Conservation (phyloP, 176 grass and related monocot species). For the Alopecurus myosuroides region DNA sequence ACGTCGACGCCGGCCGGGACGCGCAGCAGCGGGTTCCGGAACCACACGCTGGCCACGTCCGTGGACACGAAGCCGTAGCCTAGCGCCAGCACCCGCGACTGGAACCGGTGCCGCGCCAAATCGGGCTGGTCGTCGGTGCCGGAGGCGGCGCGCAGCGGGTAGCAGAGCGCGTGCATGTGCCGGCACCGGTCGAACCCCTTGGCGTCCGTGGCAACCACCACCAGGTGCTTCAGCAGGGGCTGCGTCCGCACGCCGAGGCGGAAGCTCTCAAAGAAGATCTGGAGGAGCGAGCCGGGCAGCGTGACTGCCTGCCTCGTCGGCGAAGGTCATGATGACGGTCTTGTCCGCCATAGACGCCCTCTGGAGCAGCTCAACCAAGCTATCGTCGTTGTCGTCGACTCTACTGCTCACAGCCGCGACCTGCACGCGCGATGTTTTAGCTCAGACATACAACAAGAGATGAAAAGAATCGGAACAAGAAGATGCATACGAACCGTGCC, state of each 20-base stretch:
- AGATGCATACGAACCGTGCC: not conserved
- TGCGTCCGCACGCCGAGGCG: not conserved
- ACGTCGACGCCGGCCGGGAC: constrained; percentile 26
- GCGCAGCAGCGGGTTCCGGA: constrained; percentile 38
- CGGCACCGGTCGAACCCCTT: not conserved
- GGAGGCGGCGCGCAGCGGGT: not conserved
- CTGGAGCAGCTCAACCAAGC: not conserved
- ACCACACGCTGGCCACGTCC: constrained; percentile 56
- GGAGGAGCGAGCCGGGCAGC: not conserved
- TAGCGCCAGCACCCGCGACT: constrained; percentile 35
- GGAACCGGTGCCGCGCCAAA: constrained; percentile 33
- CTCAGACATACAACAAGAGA: too few relatives aligned
- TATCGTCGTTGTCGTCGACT: not conserved
- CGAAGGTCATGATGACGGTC: not conserved
- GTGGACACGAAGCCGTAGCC: constrained; percentile 54
- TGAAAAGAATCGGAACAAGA: not conserved
- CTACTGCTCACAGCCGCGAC: not conserved
- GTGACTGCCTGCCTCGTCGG: not conserved
- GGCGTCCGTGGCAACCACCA: not conserved
- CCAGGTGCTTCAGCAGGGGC: not conserved
- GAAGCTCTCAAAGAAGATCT: not conserved
- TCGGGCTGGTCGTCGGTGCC: not conserved
- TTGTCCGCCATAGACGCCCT: not conserved
- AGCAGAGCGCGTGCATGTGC: not conserved
- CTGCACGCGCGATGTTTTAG: not conserved